Evolutionary conservation across 2,329 filamentous ascomycete species (phyloP).

Genomic region (Fusarium irregulare): DNA sequence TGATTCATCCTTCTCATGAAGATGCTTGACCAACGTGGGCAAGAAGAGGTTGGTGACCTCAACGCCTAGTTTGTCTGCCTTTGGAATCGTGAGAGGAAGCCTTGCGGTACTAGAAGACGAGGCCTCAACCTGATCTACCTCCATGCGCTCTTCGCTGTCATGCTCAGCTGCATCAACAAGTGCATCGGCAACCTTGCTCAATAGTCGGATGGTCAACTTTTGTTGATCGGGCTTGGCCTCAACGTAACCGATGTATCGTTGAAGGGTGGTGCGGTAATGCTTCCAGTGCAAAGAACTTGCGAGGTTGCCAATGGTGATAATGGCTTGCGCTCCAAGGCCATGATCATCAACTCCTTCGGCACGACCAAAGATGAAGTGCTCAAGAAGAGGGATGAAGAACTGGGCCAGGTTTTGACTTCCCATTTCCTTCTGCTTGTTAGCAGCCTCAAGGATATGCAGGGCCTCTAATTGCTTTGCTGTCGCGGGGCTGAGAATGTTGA

Average conservation of each 20-base stretch:
- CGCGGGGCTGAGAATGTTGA: conserved; percentile 90
- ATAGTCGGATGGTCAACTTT: conserved; percentile 85
- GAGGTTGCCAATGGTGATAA: conserved; percentile 80
- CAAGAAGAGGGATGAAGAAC: conserved; percentile 89
- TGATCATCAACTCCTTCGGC: conserved; percentile 80
- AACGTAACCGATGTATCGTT: conserved; percentile 85
- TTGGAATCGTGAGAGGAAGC: conserved; percentile 75
- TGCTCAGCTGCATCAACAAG: conserved; percentile 68
- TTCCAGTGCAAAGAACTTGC: conserved; percentile 86
- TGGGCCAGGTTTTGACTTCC: conserved; percentile 83
- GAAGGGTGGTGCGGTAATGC: conserved; percentile 86
- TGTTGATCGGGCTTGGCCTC: conserved; percentile 83
- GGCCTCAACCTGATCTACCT: conserved; percentile 52
- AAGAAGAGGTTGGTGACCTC: conserved; percentile 82
- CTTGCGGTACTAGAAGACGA: conserved; percentile 49
- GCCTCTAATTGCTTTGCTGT: conserved; percentile 87
- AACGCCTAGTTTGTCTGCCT: conserved; percentile 71
- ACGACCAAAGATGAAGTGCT: conserved; percentile 92
- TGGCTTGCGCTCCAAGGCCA: conserved; percentile 86
- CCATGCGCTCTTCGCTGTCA: conserved; percentile 55
- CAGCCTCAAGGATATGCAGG: conserved; percentile 77
- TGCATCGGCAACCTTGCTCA: conserved; percentile 84
- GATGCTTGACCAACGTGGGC: conserved; percentile 82
- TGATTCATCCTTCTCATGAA: conserved; percentile 94
- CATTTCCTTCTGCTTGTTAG: conserved; percentile 72